Evolutionary conservation across 2,329 filamentous ascomycete species (phyloP), one percentile per base, ranked within the genome.

Genomic region (Orbilia ellipsospora): DNA sequence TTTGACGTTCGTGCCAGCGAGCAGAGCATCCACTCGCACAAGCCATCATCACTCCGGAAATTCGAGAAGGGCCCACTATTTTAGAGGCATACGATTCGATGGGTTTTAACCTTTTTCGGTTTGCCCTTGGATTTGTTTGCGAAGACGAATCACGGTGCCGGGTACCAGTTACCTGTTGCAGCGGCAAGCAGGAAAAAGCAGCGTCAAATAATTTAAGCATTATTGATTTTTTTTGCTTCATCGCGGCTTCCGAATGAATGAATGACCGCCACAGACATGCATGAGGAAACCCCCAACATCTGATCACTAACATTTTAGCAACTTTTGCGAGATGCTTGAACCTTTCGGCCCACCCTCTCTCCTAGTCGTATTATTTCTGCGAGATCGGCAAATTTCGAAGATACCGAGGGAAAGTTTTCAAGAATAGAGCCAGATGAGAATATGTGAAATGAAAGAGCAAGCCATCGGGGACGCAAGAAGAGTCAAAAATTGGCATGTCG

Each of bases 231-330:
- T 18, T 28, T 62, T 26, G 13, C 18, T 36, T 56, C 54, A 72
- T 72, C 62, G 69, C 70, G 68, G 70, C 70, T 75, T 75, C 70
- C 70, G 72, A 75, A 75, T 69, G 45, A 75, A 75, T 69, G 45
- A 65, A 75, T 75, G 64, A 59, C 72, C 72, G 59, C 70, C 70
- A 57, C 64, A 59, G 64, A 69, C 72, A 44, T 69, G 72, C 72
- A 75, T 69, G 36, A 67, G 55, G 31, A 48, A n/a, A 26, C 63
- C 61, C 52, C 60, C 64, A 45, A 54, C 67, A 72, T 72, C 72
- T 69, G 64, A 63, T 64, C 64, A 75, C 23, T 52, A 45, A 51
- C 55, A 63, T 51, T 60, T 36, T 36, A 7, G 28, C 28, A 31
- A 31, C 28, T n/a, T 31, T n/a, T 52, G n/a, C 26, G 18, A 42